Evolutionary conservation across 805 yeast genomes (phyloP).

Genomic region (Candida schatavii): DNA sequence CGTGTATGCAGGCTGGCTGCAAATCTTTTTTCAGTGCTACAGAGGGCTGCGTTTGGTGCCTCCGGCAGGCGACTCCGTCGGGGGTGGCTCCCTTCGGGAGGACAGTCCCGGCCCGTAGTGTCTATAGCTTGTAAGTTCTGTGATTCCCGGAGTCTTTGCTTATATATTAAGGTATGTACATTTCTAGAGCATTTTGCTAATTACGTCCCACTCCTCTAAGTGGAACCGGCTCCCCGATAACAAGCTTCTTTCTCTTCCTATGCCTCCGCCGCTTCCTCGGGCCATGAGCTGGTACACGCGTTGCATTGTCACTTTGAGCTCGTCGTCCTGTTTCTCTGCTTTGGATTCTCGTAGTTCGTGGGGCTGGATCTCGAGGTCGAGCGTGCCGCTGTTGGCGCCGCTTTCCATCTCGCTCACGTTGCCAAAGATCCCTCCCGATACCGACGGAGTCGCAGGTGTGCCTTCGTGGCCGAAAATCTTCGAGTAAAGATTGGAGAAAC

Average conservation of each 20-base stretch:
- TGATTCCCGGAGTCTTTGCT: too few relatives aligned
- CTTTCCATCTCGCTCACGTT: constrained; percentile 20
- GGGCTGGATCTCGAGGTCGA: background rate
- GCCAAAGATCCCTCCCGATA: constrained; percentile 18
- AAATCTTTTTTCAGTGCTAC: too few relatives aligned
- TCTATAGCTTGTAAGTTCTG: too few relatives aligned
- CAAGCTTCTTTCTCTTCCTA: background rate
- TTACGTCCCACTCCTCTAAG: constrained; percentile 36
- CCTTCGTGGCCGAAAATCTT: constrained; percentile 1
- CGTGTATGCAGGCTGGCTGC: too few relatives aligned
- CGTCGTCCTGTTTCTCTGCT: constrained; percentile 9
- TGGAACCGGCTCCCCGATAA: constrained; percentile 9
- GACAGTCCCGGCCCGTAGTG: too few relatives aligned
- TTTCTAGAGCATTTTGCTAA: constrained; percentile 23
- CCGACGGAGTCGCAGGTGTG: background rate
- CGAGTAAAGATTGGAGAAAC: constrained; percentile 1
- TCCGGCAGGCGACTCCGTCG: too few relatives aligned
- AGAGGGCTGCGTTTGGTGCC: too few relatives aligned
- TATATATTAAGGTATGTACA: background rate
- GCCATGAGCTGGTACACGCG: constrained; percentile 26
- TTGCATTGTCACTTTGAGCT: constrained; percentile 27
- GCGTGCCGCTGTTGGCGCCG: background rate
- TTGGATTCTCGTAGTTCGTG: background rate
- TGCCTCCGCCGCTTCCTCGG: constrained; percentile 9
- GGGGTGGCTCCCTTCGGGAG: too few relatives aligned